Base-by-base conservation (phyloP, 257 asterid species). In the Plantago major region DNA sequence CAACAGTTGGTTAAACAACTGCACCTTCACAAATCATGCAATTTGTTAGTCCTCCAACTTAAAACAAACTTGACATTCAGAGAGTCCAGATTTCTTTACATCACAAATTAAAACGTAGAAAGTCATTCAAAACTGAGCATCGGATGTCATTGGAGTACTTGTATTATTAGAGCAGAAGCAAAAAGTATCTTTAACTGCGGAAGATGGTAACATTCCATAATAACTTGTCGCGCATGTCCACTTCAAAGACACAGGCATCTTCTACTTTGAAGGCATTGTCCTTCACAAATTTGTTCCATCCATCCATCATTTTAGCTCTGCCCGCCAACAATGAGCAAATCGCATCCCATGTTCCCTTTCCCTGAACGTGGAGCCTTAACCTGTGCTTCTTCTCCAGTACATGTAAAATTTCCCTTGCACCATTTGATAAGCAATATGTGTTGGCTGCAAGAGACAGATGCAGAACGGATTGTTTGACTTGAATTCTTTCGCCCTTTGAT, bases 221-320 rank as follows among this genome's bases (percentile, higher is more conserved):
- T n/a, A n/a, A n/a, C 37, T 47, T 47, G 58, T 10, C 3, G 17
- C 43, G 50, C 42, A 58, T 16, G 9, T 14, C 43, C 16, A 59
- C 55, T 46, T 64, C 52, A 59, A 73, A 59, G n/a, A 64, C 18
- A 52, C 68, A 73, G 16, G 47, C 71, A 60, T 73, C 74, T 0
- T 65, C 68, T 7, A 58, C 74, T 12, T 64, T 46, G 10, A 73
- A 63, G 16, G 3, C 15, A 64, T 58, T 73, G 10, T 73, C 74
- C 4, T 0, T 5, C 22, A 38, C 74, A 14, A 73, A 73, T 53
- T 16, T 33, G 19, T 8, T 58, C 78, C 78, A 73, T 9, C 78
- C 78, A 15, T 19, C 0, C 6, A 10, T 0, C 11, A 63, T 0
- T 28, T 15, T 38, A 14, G 59, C 64, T 15, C 40, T 10, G 10